These are phyloP conservation scores for Saccharomycopsis amapae DNA, from an alignment of 805 yeast genomes.

Conservation along the genomic window DNA sequence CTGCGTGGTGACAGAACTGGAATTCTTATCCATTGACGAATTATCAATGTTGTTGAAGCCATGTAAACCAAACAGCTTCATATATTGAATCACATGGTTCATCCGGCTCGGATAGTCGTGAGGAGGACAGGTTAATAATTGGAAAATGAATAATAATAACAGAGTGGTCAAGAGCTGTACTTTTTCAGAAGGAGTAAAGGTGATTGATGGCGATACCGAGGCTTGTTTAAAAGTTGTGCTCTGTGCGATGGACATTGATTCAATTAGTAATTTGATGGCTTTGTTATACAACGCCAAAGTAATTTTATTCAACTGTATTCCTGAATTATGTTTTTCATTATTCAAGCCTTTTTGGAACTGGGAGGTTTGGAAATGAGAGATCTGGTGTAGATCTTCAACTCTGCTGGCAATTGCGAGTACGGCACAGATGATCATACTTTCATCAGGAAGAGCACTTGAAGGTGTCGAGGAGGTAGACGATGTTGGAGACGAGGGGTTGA, in stretches of 20 bases:
- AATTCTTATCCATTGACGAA: too few species aligned
- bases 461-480: too few species aligned
- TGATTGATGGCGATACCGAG: too few species aligned
- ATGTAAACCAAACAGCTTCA: conserved; percentile 11
- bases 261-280: conserved; percentile 8
- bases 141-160: conserved; percentile 15
- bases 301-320: not conserved
- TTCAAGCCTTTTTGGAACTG: too few species aligned
- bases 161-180: conserved; percentile 1
- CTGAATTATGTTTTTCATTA: not conserved
- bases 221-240: too few species aligned
- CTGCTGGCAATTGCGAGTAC: conserved; percentile 13
- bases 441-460: too few species aligned
- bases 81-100: conserved; percentile 4
- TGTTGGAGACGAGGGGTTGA: too few species aligned
- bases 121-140: conserved; percentile 10
- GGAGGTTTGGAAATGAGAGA: too few species aligned
- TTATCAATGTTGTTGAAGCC: conserved; percentile 4
- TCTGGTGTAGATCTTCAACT: conserved; percentile 7
- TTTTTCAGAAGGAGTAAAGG: too few species aligned
- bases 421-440: conserved; percentile 7
- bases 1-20: too few species aligned
- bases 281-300: conserved; percentile 10
- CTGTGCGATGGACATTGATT: too few species aligned
- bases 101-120: conserved; percentile 6